Evolutionary conservation across 495 filamentous ascomycete genomes (phyloP), one percentile per base, ranked within the genome.

Genomic region (Pseudoneurospora amorphoporcata): DNA sequence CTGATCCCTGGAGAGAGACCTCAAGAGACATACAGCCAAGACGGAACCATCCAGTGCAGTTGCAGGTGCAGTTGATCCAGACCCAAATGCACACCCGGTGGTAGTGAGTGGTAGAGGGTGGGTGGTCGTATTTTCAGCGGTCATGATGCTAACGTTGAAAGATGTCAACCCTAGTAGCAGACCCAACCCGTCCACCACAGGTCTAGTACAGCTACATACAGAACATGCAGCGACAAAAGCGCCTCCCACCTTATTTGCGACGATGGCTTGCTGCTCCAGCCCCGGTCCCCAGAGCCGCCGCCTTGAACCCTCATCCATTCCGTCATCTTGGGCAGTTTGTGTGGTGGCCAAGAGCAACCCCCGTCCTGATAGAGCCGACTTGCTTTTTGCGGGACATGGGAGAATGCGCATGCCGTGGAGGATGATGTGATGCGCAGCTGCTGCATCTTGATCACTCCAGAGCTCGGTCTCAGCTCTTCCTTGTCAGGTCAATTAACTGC

Each of bases 1-100:
- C 40, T 75, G 76, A 75, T 75, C 78, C 77, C 70, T 71, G 75
- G 47, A 53, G 12, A 76, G 53, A 75, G 43, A 61, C 37, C 53
- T 65, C 53, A 69, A 74, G 70, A 74, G 61, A 74, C 73, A 74
- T 73, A 68, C 73, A 73, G 70, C 45, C 73, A 72, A 42, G 70
- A 42, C 73, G 61, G 23, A 70, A 68, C 74, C 53, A 42, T 73
- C 71, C 69, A 72, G 65, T 72, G 43, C 69, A 69, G 61, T 69
- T 72, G 74, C 68, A 39, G 61, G 37, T 29, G 40, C 39, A 68
- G 42, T 35, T 39, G 47, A 58, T 58, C 45, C 45, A 53, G 43
- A 47, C 43, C n/a, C 43, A 47, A 47, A 47, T 47, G 8, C 17
- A 47, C 43, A n/a, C 17, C 35, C 0, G 23, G 23, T 23, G 23